A percentile compares a stretch with the other conserved stretches of the same genome.
Evolutionary conservation across 305 asterid genomes (phyloP).

Genomic region (Withania somnifera): DNA sequence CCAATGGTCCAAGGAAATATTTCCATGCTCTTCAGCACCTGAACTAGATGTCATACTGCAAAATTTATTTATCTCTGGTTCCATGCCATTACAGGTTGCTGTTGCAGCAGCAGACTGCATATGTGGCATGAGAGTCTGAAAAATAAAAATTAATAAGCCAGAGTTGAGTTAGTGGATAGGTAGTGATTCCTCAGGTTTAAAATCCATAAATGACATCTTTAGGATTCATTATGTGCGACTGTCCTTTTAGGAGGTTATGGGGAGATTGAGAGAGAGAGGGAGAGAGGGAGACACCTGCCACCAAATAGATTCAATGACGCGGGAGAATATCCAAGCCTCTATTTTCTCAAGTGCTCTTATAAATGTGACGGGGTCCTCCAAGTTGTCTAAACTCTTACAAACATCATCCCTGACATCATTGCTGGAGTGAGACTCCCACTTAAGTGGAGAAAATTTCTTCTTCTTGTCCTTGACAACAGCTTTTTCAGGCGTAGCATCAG

Average conservation of each 20-base stretch:
- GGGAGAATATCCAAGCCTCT: conserved; percentile 86
- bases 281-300: conserved; percentile 62
- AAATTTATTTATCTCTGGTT: not conserved
- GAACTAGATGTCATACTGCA: conserved; percentile 26
- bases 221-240: not conserved
- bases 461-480: conserved; percentile 12
- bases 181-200: not conserved
- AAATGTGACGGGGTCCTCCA: conserved; percentile 68
- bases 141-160: not conserved
- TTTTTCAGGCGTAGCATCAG: conserved; percentile 22
- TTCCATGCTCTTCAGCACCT: conserved; percentile 55
- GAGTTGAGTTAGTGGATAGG: not conserved
- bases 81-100: not conserved
- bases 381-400: conserved; percentile 21
- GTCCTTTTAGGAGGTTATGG: not conserved
- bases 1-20: conserved; percentile 62
- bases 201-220: not conserved
- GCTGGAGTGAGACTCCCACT: conserved; percentile 40
- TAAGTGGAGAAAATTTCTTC: conserved; percentile 33
- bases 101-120: conserved; percentile 60
- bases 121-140: conserved; percentile 72
- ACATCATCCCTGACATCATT: conserved; percentile 20
- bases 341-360: conserved; percentile 57
- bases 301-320: conserved; percentile 87
- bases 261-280: not conserved